These are phyloP conservation scores for Dalbergia oliveri DNA, from an alignment of 306 rosid species.

Conservation along the genomic window DNA sequence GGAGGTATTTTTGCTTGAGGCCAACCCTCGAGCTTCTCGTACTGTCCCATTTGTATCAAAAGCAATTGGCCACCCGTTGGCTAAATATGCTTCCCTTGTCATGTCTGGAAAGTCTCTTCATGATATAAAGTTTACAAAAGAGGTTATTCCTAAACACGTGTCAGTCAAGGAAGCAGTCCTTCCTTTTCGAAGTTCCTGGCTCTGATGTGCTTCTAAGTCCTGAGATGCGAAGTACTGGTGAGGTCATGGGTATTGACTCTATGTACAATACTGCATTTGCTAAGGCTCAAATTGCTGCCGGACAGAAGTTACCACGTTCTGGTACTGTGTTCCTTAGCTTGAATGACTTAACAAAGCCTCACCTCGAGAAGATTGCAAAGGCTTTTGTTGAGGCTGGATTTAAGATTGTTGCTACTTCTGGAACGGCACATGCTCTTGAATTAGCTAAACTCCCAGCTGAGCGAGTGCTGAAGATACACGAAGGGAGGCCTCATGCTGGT, in stretches of 20 bases:
- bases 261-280: slow-evolving; percentile 87
- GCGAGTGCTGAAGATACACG: slow-evolving; percentile 87
- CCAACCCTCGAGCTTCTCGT: slow-evolving; percentile 95
- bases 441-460: slow-evolving; percentile 70
- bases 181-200: slow-evolving; percentile 93
- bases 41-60: slow-evolving; percentile 96
- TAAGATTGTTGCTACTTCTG: slow-evolving; percentile 86
- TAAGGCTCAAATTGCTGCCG: slow-evolving; percentile 96
- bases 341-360: slow-evolving; percentile 85
- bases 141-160: slow-evolving; percentile 85
- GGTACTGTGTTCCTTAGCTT: slow-evolving; percentile 92
- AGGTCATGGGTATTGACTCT: slow-evolving; percentile 96
- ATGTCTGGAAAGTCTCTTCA: slow-evolving; percentile 94
- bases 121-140: slow-evolving; percentile 79
- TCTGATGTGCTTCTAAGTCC: slow-evolving; percentile 92
- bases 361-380: slow-evolving; percentile 84
- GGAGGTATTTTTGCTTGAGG: slow-evolving; percentile 91
- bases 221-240: slow-evolving; percentile 99
- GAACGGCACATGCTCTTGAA: slow-evolving; percentile 80
- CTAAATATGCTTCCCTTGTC: slow-evolving; percentile 95
- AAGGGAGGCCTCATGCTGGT: slow-evolving; percentile 97
- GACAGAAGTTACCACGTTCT: slow-evolving; percentile 83
- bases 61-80: slow-evolving; percentile 96
- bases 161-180: slow-evolving; percentile 98
- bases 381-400: slow-evolving; percentile 74